phyloP scores from a whole-genome alignment of 352 stramenopile genomes.

The Pythium aquatile region DNA sequence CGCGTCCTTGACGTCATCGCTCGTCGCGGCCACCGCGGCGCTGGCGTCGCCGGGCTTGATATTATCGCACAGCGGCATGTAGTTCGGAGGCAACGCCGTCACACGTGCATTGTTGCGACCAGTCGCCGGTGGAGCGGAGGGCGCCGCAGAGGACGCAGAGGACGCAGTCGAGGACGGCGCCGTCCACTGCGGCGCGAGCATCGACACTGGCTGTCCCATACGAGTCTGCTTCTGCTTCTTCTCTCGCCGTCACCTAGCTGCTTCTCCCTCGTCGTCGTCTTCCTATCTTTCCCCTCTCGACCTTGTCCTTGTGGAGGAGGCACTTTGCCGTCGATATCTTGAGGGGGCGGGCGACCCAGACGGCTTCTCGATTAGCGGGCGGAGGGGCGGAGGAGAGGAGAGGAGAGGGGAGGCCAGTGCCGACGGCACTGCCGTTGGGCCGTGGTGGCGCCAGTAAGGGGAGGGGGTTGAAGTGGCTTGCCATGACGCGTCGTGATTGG shows the following conservation, averaged over 20 bases:
- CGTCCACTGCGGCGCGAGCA: slow-evolving; percentile 13
- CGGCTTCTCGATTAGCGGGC: not conserved
- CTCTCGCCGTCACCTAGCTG: not conserved
- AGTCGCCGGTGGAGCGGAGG: not conserved
- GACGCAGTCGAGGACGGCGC: slow-evolving; percentile 4
- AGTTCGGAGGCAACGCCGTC: slow-evolving; percentile 40
- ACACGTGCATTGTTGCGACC: slow-evolving; percentile 8
- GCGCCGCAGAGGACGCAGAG: not conserved
- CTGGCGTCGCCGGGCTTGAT: slow-evolving; percentile 49
- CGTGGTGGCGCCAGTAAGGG: not conserved
- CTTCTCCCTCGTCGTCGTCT: not conserved
- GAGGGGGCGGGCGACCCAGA: not conserved
- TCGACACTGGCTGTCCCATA: slow-evolving; percentile 69
- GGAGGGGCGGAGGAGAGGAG: not conserved
- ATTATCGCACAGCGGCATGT: slow-evolving; percentile 59
- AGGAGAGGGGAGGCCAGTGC: not conserved
- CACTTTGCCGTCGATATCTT: not conserved
- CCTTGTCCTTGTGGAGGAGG: not conserved
- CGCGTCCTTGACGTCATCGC: slow-evolving; percentile 62
- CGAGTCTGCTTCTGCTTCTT: not conserved
- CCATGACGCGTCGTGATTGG: not conserved
- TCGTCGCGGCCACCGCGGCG: slow-evolving; percentile 26
- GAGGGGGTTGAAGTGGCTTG: slow-evolving; percentile 1
- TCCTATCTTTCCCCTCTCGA: not conserved
- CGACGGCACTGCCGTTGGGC: not conserved